Evolutionary conservation across 139 green algal species (phyloP), one percentile per base, ranked within the genome.

Genomic region (Picochlorum sp.): DNA sequence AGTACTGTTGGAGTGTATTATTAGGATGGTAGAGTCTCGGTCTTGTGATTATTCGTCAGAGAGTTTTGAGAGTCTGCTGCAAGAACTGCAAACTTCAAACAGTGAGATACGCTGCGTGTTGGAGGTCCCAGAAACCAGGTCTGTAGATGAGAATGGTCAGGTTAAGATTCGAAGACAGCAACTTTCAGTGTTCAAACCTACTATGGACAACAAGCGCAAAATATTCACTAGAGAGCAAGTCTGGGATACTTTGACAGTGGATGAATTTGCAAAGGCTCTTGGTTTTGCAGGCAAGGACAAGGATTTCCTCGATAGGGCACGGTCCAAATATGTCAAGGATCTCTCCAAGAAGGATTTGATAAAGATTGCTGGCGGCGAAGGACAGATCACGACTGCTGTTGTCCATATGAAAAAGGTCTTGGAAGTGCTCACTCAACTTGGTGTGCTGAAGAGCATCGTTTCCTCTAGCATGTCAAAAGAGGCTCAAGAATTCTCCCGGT

Each of bases 361-460:
- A 41, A 41, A 41, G 34, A 41, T 41, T 41, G 7, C 34, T 1
- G 34, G 34, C 8, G 34, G 34, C 8, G 34, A 41, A 41, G 34
- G 34, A 9, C 34, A 41, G 34, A 11, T 6, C 2, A 41, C 34
- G 34, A 13, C 34, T 2, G 49, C 60, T 5, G 16, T 47, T 6
- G 20, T 20, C 3, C 44, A 56, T 23, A 49, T 74, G 14, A 57
- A 23, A 23, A 45, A 58, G 37, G n/a, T 66, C 23, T 37, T 74
- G 47, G 67, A 74, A 16, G 31, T 74, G 28, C n/a, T 60, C 15
- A 28, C 34, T 3, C 57, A 50, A 21, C 45, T 74, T 31, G 67
- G 67, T 23, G 30, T 74, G 20, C 31, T 74, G 18, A 38, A 21
- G 1, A 16, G 49, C 16, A 59, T 62, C 13, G 31, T 62, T 20